Evolutionary conservation across 1,284 basidiomycete species (phyloP).

Genomic region (Tylopilus sp.): DNA sequence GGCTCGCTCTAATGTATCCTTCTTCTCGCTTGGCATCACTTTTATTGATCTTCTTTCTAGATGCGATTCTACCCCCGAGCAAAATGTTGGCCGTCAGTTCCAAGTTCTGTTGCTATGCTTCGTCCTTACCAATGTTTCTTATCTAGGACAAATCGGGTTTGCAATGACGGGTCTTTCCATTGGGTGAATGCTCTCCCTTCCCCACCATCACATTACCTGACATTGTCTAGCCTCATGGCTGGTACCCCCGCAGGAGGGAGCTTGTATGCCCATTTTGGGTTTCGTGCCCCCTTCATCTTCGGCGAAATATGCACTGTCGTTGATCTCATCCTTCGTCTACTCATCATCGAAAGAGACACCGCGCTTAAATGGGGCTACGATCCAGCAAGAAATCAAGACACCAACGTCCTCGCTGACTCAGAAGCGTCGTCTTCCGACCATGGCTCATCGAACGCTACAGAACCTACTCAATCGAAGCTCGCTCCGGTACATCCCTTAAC

Average conservation of each 20-base stretch:
- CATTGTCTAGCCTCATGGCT: neutral
- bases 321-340: conserved; percentile 59
- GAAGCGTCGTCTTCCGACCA: conserved; percentile 5
- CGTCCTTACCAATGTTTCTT: neutral
- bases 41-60: conserved; percentile 33
- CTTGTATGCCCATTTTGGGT: neutral
- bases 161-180: neutral
- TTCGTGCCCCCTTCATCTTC: neutral
- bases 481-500: neutral
- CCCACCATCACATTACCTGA: neutral
- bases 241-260: neutral
- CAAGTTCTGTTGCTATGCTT: neutral
- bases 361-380: conserved; percentile 53
- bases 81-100: conserved; percentile 33
- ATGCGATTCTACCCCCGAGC: conserved; percentile 65
- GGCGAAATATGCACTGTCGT: conserved; percentile 29
- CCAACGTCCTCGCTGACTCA: conserved; percentile 1
- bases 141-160: neutral
- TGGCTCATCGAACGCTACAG: neutral
- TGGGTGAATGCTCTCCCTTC: neutral
- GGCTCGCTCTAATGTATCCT: conserved; percentile 63
- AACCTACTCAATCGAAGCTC: too few species aligned
- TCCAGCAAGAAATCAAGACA: conserved; percentile 32
- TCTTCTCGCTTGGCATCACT: conserved; percentile 1
- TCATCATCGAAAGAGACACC: conserved; percentile 62